Conservation (phyloP, 768 basidiomycete species). For the Calocybe gangraenosa region DNA sequence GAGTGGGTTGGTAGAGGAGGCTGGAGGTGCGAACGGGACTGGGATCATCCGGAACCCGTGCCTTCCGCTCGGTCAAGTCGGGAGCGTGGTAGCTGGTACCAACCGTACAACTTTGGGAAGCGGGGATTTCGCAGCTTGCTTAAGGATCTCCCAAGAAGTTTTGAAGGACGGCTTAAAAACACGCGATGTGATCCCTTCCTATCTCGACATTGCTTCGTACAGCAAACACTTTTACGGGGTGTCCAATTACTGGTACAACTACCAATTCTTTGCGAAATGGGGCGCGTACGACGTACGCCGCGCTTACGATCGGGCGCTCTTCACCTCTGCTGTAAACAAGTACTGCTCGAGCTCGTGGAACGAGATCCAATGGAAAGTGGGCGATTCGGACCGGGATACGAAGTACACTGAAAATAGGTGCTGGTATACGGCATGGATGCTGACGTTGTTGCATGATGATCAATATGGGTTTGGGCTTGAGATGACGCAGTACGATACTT, state of each 20-base stretch:
- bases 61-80: conserved; percentile 5
- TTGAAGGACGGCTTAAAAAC: conserved; percentile 6
- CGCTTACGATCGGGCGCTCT: conserved; percentile 6
- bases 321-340: conserved; percentile 3
- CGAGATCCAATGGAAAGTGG: conserved; percentile 1
- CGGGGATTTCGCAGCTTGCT: conserved; percentile 11
- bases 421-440: conserved; percentile 10
- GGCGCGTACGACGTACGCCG: conserved; percentile 7
- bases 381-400: not conserved
- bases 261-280: conserved; percentile 14
- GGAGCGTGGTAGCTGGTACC: not conserved
- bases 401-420: not conserved
- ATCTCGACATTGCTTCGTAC: conserved; percentile 12
- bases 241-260: conserved; percentile 12
- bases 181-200: conserved; percentile 9
- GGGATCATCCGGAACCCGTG: conserved; percentile 7
- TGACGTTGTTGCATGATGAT: conserved; percentile 14
- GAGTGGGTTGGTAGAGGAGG: conserved; percentile 2
- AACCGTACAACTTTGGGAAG: conserved; percentile 7
- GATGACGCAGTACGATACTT: conserved; percentile 14
- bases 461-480: conserved; percentile 13
- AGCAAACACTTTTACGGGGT: conserved; percentile 11
- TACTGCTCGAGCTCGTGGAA: conserved; percentile 8
- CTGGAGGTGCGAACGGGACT: conserved; percentile 1
- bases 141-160: not conserved